These are phyloP conservation scores for Jatropha podagrica DNA, from an alignment of 441 rosid genomes.

Conservation along the genomic window DNA sequence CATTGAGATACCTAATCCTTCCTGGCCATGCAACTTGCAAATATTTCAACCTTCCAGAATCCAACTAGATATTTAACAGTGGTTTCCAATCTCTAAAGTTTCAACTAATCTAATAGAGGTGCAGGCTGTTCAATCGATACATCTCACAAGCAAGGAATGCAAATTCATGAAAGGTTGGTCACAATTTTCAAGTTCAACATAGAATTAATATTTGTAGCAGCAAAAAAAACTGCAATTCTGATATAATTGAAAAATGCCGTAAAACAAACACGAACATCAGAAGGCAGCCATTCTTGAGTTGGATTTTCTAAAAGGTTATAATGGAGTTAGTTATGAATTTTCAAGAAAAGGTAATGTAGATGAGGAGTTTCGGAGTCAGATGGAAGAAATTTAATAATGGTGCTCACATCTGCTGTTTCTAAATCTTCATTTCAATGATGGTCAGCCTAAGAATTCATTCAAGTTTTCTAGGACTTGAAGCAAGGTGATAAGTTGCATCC, in stretches of 20 bases:
- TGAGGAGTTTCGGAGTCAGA: not conserved
- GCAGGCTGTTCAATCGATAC: not conserved
- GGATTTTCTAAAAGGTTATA: too few species aligned
- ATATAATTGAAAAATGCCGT: not conserved
- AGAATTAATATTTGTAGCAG: not conserved
- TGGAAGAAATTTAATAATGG: not conserved
- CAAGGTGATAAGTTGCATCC: too few species aligned
- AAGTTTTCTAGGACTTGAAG: not conserved
- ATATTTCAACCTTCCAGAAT: not conserved
- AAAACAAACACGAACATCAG: not conserved
- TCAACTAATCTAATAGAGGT: not conserved
- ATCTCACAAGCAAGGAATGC: not conserved
- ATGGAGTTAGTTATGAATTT: too few species aligned
- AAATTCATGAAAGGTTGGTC: not conserved
- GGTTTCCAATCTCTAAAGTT: not conserved
- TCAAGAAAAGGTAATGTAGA: too few species aligned
- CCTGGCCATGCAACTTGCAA: not conserved
- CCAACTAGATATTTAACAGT: not conserved
- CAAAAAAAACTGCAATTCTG: not conserved
- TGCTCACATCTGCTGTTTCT: not conserved
- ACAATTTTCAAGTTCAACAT: not conserved
- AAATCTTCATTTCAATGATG: too few species aligned
- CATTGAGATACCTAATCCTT: not conserved
- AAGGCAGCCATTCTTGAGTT: not conserved
- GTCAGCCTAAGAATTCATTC: not conserved